phyloP scores from a whole-genome alignment of 306 rosid species.

The Betula pendula region DNA sequence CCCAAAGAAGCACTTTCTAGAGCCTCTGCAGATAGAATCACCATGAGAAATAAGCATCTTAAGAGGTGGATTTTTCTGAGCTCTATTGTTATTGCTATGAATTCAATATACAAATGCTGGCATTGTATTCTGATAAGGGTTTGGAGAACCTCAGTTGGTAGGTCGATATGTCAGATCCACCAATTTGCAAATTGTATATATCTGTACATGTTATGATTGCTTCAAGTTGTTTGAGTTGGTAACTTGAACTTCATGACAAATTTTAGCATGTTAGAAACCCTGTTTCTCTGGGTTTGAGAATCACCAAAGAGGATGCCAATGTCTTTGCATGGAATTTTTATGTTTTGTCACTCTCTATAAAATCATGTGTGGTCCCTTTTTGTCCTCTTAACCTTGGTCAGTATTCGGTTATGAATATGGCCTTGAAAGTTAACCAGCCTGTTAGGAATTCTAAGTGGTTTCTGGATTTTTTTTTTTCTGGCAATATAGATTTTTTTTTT shows the following conservation, averaged over 20 bases:
- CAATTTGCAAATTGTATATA: background rate
- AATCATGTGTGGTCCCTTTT: conserved; percentile 3
- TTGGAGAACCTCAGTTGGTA: background rate
- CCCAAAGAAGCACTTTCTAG: conserved; percentile 91
- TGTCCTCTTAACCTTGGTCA: background rate
- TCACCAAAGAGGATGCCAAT: background rate
- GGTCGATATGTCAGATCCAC: background rate
- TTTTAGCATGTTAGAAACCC: background rate
- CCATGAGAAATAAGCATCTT: conserved; percentile 72
- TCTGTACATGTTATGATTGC: background rate
- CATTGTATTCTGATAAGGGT: background rate
- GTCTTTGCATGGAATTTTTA: background rate
- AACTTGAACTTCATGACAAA: background rate
- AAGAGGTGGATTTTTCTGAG: conserved; percentile 55
- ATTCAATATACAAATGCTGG: background rate
- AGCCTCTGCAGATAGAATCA: conserved; percentile 83
- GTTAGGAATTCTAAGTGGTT: background rate
- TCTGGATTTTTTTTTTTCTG: background rate
- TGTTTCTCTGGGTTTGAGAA: background rate
- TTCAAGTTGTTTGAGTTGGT: background rate
- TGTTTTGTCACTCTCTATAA: background rate
- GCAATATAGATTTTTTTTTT: background rate
- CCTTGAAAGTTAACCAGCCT: background rate
- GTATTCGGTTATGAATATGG: background rate
- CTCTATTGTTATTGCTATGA: background rate